Evolutionary conservation across 2,329 filamentous ascomycete genomes (phyloP).

Genomic region (Botrytis byssoidea): DNA sequence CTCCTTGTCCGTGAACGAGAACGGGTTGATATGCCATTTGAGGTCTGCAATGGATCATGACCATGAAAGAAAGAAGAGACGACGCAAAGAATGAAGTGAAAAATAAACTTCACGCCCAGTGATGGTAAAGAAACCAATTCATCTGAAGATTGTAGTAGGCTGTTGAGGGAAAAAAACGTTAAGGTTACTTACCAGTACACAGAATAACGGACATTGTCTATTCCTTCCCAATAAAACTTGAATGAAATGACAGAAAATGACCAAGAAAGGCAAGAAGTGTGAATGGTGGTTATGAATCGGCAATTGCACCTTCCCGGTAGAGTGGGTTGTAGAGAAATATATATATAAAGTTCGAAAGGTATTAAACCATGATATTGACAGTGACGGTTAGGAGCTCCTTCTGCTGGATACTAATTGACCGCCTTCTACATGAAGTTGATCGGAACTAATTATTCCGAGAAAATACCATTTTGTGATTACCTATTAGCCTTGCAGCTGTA

Average conservation of each 20-base stretch:
- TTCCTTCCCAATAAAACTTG: not conserved
- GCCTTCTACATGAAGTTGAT: not conserved
- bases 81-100: not conserved
- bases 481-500: not conserved
- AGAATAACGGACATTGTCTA: constrained; percentile 15
- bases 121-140: no score
- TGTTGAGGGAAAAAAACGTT: not conserved
- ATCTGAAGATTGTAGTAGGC: not conserved
- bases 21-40: not conserved
- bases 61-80: not conserved
- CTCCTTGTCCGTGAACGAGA: constrained; percentile 19
- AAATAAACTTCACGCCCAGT: not conserved
- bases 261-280: not conserved
- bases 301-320: not conserved
- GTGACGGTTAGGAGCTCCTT: not conserved
- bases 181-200: constrained; percentile 8
- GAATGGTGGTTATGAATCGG: not conserved
- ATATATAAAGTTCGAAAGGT: not conserved
- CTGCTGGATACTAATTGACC: not conserved
- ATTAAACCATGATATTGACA: not conserved
- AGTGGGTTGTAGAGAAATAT: not conserved
- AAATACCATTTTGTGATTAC: not conserved
- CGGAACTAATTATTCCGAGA: not conserved
- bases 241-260: not conserved
- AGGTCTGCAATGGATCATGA: not conserved